phyloP scores from a whole-genome alignment of 768 basidiomycete species.

The Sarcodon aspratus region DNA sequence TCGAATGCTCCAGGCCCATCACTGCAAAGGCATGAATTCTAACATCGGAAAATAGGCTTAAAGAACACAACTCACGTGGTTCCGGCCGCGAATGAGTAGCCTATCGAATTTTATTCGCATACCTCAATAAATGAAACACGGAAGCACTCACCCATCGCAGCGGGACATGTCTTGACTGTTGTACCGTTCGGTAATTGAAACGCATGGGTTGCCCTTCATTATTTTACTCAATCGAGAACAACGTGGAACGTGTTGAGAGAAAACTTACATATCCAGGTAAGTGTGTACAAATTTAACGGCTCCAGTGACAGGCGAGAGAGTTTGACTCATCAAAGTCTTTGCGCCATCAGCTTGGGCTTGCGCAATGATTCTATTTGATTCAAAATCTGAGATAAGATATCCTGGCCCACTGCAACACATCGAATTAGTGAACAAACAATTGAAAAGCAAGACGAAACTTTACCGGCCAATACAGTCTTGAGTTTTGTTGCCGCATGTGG shows the following conservation, averaged over 20 bases:
- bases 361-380: conserved; percentile 66
- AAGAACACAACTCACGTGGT: conserved; percentile 43
- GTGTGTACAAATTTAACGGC: conserved; percentile 60
- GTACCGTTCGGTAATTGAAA: conserved; percentile 61
- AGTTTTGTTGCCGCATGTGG: conserved; percentile 63
- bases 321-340: conserved; percentile 42
- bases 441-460: conserved; percentile 8
- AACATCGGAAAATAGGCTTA: neutral
- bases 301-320: conserved; percentile 39
- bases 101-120: conserved; percentile 20
- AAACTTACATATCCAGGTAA: conserved; percentile 54
- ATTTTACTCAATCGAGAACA: neutral
- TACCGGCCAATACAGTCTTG: conserved; percentile 65
- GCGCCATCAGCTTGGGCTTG: conserved; percentile 61
- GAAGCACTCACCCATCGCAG: conserved; percentile 51
- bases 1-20: conserved; percentile 76
- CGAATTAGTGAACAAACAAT: neutral
- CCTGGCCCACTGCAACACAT: conserved; percentile 48
- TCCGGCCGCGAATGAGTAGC: conserved; percentile 69
- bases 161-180: conserved; percentile 59
- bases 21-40: conserved; percentile 18
- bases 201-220: conserved; percentile 43
- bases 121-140: neutral
- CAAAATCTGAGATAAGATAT: conserved; percentile 64
- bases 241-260: neutral